phyloP scores from a whole-genome alignment of 2,329 filamentous ascomycete genomes.

The Claviceps sp. region DNA sequence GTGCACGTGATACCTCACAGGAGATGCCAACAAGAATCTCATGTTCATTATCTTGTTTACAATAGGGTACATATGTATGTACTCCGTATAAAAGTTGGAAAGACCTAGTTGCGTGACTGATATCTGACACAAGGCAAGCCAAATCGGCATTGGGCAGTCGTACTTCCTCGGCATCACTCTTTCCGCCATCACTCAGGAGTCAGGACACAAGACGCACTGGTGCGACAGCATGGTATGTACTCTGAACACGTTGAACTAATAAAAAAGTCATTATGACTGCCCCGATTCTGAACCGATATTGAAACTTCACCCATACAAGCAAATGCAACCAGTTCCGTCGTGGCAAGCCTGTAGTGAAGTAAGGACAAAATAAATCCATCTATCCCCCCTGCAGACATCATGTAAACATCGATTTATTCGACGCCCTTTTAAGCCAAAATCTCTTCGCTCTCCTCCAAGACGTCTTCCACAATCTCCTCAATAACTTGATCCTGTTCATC shows the following conservation, averaged over 20 bases:
- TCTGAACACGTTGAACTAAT: background rate
- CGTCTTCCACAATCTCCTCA: slow-evolving; percentile 82
- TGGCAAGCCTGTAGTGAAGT: slow-evolving; percentile 14
- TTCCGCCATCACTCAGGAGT: too few relatives aligned
- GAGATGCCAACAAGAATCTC: too few relatives aligned
- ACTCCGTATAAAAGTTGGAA: too few relatives aligned
- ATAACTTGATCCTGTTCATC: slow-evolving; percentile 65
- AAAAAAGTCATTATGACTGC: slow-evolving; percentile 4
- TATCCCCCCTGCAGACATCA: background rate
- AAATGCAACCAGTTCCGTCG: slow-evolving; percentile 16
- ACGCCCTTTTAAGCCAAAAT: slow-evolving; percentile 26
- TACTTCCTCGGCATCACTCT: too few relatives aligned
- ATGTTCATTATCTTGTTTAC: too few relatives aligned
- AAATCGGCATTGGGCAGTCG: too few relatives aligned
- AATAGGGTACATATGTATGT: too few relatives aligned
- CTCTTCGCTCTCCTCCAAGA: slow-evolving; percentile 75
- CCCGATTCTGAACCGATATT: slow-evolving; percentile 1
- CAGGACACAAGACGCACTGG: too few relatives aligned
- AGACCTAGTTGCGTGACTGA: too few relatives aligned
- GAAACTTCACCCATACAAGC: slow-evolving; percentile 20
- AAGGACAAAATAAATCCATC: slow-evolving; percentile 1
- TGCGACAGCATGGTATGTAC: background rate
- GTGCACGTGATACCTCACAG: too few relatives aligned
- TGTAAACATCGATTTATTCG: background rate
- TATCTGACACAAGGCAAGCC: too few relatives aligned